Conservation (phyloP, 768 basidiomycete species). For the Leccinum obscurum region DNA sequence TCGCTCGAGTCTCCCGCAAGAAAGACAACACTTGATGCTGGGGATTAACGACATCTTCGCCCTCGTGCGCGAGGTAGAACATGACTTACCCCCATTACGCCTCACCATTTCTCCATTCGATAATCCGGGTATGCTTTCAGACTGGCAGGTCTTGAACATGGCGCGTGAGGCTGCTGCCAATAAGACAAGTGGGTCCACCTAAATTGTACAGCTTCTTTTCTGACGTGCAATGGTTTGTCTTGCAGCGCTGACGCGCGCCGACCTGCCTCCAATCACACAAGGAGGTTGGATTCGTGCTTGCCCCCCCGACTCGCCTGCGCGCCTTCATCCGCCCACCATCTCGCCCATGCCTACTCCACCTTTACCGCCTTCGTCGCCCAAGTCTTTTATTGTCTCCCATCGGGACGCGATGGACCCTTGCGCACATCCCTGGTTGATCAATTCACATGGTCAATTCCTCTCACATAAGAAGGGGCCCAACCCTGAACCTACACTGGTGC, state of each 20-base stretch:
- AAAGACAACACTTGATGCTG: background rate
- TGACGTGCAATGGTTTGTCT: background rate
- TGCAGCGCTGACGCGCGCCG: slow-evolving; percentile 28
- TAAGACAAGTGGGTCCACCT: slow-evolving; percentile 24
- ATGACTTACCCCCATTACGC: slow-evolving; percentile 33
- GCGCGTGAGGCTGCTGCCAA: slow-evolving; percentile 29
- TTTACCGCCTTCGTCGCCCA: background rate
- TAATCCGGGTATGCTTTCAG: slow-evolving; percentile 29
- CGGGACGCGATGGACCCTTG: slow-evolving; percentile 39
- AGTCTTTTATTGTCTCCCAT: slow-evolving; percentile 40
- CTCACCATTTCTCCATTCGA: slow-evolving; percentile 33
- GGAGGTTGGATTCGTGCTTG: slow-evolving; percentile 27
- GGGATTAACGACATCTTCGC: slow-evolving; percentile 18
- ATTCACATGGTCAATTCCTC: slow-evolving; percentile 53
- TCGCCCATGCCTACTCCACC: slow-evolving; percentile 1
- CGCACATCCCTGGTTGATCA: slow-evolving; percentile 34
- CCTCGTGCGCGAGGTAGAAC: slow-evolving; percentile 29
- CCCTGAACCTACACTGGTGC: slow-evolving; percentile 44
- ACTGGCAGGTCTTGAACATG: slow-evolving; percentile 25
- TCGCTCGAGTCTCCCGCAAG: slow-evolving; percentile 11
- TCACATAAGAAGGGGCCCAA: slow-evolving; percentile 46
- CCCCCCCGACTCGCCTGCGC: slow-evolving; percentile 25
- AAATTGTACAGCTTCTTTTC: background rate
- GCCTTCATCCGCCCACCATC: slow-evolving; percentile 34
- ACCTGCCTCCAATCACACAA: slow-evolving; percentile 36